Evolutionary conservation across 257 asterid genomes (phyloP).

Genomic region (Plectranthus barbatus): DNA sequence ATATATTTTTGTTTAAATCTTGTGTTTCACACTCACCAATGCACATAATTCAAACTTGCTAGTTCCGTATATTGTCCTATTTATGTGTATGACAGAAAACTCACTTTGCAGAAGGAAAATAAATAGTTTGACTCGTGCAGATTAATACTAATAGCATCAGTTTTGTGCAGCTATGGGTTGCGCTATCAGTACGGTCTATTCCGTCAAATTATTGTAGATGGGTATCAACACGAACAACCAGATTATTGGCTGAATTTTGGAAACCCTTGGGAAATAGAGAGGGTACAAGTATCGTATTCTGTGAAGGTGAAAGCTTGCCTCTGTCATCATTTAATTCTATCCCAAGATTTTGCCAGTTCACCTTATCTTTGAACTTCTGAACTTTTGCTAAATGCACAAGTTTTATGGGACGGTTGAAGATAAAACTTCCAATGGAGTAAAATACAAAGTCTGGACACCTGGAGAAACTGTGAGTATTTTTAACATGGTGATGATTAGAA

Average conservation of each 20-base stretch:
- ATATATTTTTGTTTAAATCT: too few relatives aligned
- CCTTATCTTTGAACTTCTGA: conserved; percentile 11
- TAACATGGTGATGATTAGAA: not conserved
- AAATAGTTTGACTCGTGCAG: not conserved
- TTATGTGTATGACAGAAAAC: not conserved
- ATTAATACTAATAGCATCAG: conserved; percentile 6
- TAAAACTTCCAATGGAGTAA: conserved; percentile 32
- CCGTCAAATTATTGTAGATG: conserved; percentile 45
- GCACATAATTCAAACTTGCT: not conserved
- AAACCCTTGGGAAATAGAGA: conserved; percentile 53
- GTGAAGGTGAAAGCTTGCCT: conserved; percentile 36
- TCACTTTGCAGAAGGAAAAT: not conserved
- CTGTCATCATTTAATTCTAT: not conserved
- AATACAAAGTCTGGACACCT: conserved; percentile 33
- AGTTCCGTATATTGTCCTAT: not conserved
- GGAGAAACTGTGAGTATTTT: conserved; percentile 41
- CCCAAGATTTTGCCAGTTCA: not conserved
- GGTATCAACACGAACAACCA: conserved; percentile 47
- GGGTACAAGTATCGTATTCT: conserved; percentile 45
- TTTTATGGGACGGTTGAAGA: conserved; percentile 42
- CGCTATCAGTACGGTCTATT: conserved; percentile 51
- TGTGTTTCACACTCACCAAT: too few relatives aligned
- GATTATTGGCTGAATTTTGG: conserved; percentile 52
- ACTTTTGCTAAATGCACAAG: conserved; percentile 12
- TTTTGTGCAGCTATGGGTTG: conserved; percentile 35